Evolutionary conservation across 2,329 filamentous ascomycete species (phyloP).

Genomic region (Alternaria triticina): DNA sequence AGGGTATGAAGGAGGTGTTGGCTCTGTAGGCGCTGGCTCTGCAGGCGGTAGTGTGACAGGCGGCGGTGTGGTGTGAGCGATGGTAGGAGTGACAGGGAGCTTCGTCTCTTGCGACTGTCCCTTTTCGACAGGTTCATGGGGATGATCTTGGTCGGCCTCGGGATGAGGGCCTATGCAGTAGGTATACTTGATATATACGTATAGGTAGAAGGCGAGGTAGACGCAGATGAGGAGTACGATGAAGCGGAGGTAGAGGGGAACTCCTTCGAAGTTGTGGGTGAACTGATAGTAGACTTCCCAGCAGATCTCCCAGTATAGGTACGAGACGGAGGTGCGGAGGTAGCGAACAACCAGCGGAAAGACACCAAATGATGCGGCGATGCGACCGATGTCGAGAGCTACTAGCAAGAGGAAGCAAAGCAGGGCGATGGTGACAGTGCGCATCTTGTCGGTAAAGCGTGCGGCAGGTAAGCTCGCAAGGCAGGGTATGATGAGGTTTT

Average conservation of each 20-base stretch:
- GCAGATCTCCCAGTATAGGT: background rate
- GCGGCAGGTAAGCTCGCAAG: background rate
- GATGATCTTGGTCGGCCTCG: background rate
- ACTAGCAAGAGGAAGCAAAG: background rate
- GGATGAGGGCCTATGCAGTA: background rate
- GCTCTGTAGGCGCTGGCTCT: background rate
- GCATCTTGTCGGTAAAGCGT: background rate
- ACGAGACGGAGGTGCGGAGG: background rate
- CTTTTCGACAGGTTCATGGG: background rate
- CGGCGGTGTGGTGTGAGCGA: background rate
- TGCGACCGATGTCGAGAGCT: background rate
- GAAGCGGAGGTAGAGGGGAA: background rate
- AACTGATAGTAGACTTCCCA: background rate
- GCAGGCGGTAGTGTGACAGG: background rate
- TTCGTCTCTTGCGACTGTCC: background rate
- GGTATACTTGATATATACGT: background rate
- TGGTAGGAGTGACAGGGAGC: background rate
- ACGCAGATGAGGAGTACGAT: background rate
- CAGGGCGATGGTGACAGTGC: background rate
- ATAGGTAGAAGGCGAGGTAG: background rate
- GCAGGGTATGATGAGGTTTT: background rate
- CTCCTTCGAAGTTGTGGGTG: background rate
- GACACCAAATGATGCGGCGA: background rate
- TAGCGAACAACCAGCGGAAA: background rate
- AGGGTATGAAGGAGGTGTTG: background rate